These are phyloP conservation scores for Brassica carinata DNA, from an alignment of 345 rosid genomes.

Conservation along the genomic window DNA sequence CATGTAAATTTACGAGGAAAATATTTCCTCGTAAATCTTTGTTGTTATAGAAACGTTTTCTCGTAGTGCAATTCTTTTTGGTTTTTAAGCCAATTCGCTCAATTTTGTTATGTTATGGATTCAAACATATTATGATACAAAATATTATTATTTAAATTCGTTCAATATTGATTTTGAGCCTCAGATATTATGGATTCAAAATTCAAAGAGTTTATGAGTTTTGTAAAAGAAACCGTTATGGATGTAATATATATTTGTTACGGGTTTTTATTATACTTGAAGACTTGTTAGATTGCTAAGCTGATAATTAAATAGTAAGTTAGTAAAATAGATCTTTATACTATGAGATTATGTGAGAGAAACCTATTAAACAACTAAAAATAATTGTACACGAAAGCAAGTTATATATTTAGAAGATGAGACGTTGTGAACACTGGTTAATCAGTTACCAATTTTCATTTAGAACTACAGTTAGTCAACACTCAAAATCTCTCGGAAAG, in stretches of 20 bases:
- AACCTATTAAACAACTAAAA: background rate
- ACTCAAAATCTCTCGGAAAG: background rate
- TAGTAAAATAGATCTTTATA: background rate
- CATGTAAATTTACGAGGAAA: too few relatives aligned
- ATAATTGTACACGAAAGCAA: background rate
- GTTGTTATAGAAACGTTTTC: too few relatives aligned
- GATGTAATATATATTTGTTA: constrained; percentile 6
- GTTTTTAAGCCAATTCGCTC: too few relatives aligned
- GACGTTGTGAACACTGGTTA: background rate
- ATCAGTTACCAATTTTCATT: background rate
- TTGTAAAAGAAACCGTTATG: background rate
- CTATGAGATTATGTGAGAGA: background rate
- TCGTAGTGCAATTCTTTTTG: too few relatives aligned
- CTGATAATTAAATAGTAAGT: constrained; percentile 10
- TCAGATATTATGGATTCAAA: background rate
- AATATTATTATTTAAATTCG: too few relatives aligned
- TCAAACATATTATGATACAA: background rate
- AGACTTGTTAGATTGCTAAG: background rate
- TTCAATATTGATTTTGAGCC: background rate
- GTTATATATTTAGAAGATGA: background rate
- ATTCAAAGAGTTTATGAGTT: background rate
- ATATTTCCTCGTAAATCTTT: too few relatives aligned
- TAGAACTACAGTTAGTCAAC: background rate
- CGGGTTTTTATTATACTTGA: constrained; percentile 13
- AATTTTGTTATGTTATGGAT: too few relatives aligned